Evolutionary conservation across 768 basidiomycete genomes (phyloP).

Genomic region (Coprinellus aureogranulatus): DNA sequence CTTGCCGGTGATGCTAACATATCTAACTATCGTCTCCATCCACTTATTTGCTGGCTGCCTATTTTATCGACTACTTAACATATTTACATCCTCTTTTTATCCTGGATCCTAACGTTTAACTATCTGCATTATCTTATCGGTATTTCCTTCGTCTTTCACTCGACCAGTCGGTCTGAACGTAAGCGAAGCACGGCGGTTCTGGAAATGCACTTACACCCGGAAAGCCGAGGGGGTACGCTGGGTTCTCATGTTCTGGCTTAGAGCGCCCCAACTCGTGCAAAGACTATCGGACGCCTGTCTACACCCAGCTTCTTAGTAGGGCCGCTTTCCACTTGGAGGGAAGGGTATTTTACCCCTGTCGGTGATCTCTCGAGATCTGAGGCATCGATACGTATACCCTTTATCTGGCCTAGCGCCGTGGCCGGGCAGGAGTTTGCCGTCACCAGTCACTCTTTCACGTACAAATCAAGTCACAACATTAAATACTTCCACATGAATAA

Average conservation of each 20-base stretch:
- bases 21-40: constrained; percentile 14
- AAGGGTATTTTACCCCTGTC: too few species aligned
- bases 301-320: too few species aligned
- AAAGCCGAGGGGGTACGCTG: not conserved
- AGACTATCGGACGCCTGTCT: not conserved
- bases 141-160: not conserved
- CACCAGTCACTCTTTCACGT: constrained; percentile 7
- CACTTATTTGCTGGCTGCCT: constrained; percentile 10
- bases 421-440: not conserved
- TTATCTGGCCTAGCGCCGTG: not conserved
- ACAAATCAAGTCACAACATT: not conserved
- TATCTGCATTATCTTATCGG: constrained; percentile 6
- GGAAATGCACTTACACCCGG: not conserved
- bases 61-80: not conserved
- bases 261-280: not conserved
- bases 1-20: constrained; percentile 24
- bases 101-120: too few species aligned
- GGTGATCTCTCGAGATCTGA: too few species aligned
- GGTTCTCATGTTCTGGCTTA: not conserved
- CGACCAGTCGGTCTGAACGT: not conserved
- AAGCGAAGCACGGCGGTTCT: not conserved
- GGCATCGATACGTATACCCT: not conserved
- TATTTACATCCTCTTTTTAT: not conserved
- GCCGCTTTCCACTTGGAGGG: too few species aligned
- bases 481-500: not conserved